Percentiles rank a stretch among this genome's conserved stretches.
These are phyloP conservation scores for Phytophthora fragariaefolia DNA, from an alignment of 352 stramenopile genomes.

Conservation along the genomic window DNA sequence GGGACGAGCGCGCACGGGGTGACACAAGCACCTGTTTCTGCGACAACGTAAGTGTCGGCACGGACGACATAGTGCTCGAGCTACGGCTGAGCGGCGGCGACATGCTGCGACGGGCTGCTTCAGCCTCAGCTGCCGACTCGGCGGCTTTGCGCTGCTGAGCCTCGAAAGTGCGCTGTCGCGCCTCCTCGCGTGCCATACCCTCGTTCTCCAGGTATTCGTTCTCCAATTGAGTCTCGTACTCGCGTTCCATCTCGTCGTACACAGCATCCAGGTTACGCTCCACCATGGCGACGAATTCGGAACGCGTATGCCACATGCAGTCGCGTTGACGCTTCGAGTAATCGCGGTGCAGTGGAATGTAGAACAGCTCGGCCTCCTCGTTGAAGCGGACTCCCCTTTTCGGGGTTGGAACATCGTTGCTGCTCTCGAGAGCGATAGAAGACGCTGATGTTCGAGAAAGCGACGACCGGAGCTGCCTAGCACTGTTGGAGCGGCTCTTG, in stretches of 20 bases:
- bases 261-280: conserved; percentile 87
- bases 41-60: conserved; percentile 56
- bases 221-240: conserved; percentile 78
- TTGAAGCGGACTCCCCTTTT: conserved; percentile 69
- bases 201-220: conserved; percentile 75
- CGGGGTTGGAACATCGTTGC: conserved; percentile 6
- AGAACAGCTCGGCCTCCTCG: conserved; percentile 86
- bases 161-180: conserved; percentile 57
- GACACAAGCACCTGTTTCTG: conserved; percentile 78
- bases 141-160: conserved; percentile 33
- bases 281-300: conserved; percentile 90
- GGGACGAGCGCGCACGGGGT: conserved; percentile 69
- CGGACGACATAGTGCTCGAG: conserved; percentile 36
- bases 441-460: conserved; percentile 31
- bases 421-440: conserved; percentile 12
- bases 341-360: conserved; percentile 84
- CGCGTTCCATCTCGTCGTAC: conserved; percentile 89
- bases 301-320: conserved; percentile 84
- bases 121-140: conserved; percentile 26
- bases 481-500: conserved; percentile 8
- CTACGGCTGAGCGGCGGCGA: conserved; percentile 48
- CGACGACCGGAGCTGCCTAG: conserved; percentile 30
- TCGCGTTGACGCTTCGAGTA: conserved; percentile 89
- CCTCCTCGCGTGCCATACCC: conserved; percentile 74
- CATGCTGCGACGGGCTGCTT: conserved; percentile 31